Conservation (phyloP, 225 moss, liverwort and hornwort genomes). For the Sphagnum tenellum region DNA sequence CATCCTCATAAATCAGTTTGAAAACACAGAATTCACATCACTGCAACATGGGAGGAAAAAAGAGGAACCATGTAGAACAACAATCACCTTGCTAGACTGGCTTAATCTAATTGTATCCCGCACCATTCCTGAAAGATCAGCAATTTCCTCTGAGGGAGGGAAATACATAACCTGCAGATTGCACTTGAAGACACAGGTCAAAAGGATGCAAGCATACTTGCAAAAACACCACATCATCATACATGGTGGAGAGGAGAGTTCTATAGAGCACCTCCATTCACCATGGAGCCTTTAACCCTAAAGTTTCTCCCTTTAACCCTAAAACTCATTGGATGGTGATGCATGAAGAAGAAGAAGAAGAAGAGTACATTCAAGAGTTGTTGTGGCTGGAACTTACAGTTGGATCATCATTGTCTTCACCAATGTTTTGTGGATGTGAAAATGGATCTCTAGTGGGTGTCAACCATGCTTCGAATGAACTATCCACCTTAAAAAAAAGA, state of each 20-base stretch:
- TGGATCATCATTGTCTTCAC: slow-evolving; percentile 46
- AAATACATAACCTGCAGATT: slow-evolving; percentile 43
- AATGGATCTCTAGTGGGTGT: slow-evolving; percentile 50
- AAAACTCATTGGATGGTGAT: not conserved
- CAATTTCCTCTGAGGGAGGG: slow-evolving; percentile 34
- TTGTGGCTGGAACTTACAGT: slow-evolving; percentile 18
- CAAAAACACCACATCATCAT: not conserved
- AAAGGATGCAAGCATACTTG: too few species aligned
- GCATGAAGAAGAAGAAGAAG: not conserved
- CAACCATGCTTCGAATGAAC: slow-evolving; percentile 54
- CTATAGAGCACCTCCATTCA: not conserved
- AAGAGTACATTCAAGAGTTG: not conserved
- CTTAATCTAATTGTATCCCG: slow-evolving; percentile 48
- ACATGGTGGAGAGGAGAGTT: not conserved
- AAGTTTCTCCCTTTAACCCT: too few species aligned
- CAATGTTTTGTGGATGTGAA: slow-evolving; percentile 31
- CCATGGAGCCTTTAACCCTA: too few species aligned
- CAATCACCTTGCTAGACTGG: slow-evolving; percentile 28
- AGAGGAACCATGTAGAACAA: too few species aligned
- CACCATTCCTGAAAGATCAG: slow-evolving; percentile 51
- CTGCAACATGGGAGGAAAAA: not conserved
- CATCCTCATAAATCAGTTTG: not conserved
- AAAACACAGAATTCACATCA: not conserved
- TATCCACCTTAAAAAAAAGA: slow-evolving; percentile 19
- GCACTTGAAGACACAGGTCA: too few species aligned